These are phyloP conservation scores for Taphrina flavorubra DNA, from an alignment of 1,139 yeast genomes.

Conservation along the genomic window DNA sequence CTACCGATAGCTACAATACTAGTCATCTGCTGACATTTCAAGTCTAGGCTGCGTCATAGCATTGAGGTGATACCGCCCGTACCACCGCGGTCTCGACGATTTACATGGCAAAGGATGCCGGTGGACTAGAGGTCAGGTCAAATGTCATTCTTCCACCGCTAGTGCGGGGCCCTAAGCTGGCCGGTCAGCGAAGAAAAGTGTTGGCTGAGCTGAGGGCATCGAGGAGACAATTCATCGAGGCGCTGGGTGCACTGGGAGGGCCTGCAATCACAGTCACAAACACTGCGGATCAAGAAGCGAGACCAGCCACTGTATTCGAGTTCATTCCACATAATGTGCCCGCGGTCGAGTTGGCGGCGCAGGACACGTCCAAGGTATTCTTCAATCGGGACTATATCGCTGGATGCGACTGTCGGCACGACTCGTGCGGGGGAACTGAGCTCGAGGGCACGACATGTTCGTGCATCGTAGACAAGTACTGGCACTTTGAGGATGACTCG, in stretches of 20 bases:
- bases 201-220: neutral
- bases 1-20: no score
- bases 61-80: no score
- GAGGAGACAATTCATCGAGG: slow-evolving; percentile 11
- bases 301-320: slow-evolving; percentile 32
- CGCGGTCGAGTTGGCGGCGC: slow-evolving; percentile 15
- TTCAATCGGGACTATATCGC: slow-evolving; percentile 26
- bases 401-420: slow-evolving; percentile 28
- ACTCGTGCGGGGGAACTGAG: slow-evolving; percentile 25
- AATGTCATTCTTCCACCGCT: slow-evolving; percentile 15
- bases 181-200: slow-evolving; percentile 4
- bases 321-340: slow-evolving; percentile 22
- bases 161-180: slow-evolving; percentile 15
- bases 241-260: slow-evolving; percentile 25
- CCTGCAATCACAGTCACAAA: slow-evolving; percentile 30
- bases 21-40: no score
- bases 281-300: slow-evolving; percentile 33
- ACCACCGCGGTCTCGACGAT: no score
- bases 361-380: slow-evolving; percentile 18
- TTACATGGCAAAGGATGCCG: neutral
- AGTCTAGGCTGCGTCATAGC: no score
- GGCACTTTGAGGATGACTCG: slow-evolving; percentile 31
- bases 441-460: slow-evolving; percentile 26
- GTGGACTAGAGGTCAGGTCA: neutral
- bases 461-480: slow-evolving; percentile 27